Percentiles rank a stretch among this genome's conserved stretches.
These are phyloP conservation scores for Pseudogymnoascus sp. DNA, from an alignment of 2,329 filamentous ascomycete species.

Conservation along the genomic window DNA sequence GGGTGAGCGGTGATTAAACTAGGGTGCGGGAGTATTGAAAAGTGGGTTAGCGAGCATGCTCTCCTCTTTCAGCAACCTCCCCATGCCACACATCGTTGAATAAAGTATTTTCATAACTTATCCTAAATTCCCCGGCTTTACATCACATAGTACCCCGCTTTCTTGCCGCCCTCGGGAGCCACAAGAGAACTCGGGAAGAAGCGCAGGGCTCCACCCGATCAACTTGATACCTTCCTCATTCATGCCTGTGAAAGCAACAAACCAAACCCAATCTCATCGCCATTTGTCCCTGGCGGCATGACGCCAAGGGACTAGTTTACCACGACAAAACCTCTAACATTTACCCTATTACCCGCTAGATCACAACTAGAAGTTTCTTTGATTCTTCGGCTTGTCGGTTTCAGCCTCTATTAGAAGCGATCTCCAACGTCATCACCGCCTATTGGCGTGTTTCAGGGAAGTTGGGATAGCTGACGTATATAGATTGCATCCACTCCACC, in stretches of 20 bases:
- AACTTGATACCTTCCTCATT: background rate
- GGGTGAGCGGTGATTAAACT: background rate
- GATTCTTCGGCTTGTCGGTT: background rate
- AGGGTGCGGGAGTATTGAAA: background rate
- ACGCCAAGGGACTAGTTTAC: background rate
- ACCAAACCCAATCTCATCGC: background rate
- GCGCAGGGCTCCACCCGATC: background rate
- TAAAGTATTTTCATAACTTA: background rate
- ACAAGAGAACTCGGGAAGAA: background rate
- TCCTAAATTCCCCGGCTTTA: background rate
- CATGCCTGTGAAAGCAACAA: background rate
- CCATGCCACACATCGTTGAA: background rate
- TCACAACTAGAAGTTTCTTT: background rate
- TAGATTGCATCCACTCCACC: slow-evolving; percentile 2
- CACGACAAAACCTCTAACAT: background rate
- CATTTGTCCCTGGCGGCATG: background rate
- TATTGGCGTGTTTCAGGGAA: slow-evolving; percentile 4
- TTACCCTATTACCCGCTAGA: slow-evolving; percentile 5
- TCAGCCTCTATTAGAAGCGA: background rate
- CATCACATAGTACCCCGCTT: background rate
- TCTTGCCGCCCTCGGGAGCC: background rate
- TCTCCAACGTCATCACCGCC: background rate
- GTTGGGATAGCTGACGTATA: slow-evolving; percentile 4
- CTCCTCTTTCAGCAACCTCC: background rate
- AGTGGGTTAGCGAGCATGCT: background rate